Evolutionary conservation across 1,139 yeast species (phyloP).

Genomic region (Pneumocystis carinii): DNA sequence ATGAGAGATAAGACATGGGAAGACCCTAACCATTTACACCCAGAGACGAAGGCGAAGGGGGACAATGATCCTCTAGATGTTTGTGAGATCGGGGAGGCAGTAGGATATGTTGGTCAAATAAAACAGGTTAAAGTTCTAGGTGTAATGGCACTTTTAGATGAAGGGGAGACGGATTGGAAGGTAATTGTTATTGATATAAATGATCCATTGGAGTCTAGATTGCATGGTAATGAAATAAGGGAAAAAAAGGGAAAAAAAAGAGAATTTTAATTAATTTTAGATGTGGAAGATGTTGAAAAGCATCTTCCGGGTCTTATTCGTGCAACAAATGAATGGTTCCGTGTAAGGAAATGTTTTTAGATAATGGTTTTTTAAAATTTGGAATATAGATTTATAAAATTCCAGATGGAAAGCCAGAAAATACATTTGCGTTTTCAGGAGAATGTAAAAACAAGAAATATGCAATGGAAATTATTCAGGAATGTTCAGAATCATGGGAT

Average conservation of each 20-base stretch:
- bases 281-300: slow-evolving; percentile 66
- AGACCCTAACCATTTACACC: slow-evolving; percentile 36
- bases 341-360: slow-evolving; percentile 23
- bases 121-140: slow-evolving; percentile 84
- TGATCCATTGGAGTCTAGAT: slow-evolving; percentile 63
- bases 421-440: slow-evolving; percentile 74
- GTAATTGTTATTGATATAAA: slow-evolving; percentile 67
- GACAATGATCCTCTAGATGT: slow-evolving; percentile 96
- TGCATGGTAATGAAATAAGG: slow-evolving; percentile 27
- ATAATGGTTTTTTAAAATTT: not conserved
- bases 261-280: slow-evolving; percentile 18
- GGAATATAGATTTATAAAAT: slow-evolving; percentile 51
- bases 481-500: slow-evolving; percentile 72
- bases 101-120: slow-evolving; percentile 56
- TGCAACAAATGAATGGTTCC: slow-evolving; percentile 84
- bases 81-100: slow-evolving; percentile 70
- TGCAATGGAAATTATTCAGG: slow-evolving; percentile 56
- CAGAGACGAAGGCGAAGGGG: slow-evolving; percentile 47
- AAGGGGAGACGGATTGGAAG: slow-evolving; percentile 98
- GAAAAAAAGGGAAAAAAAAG: too few species aligned
- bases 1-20: slow-evolving; percentile 56
- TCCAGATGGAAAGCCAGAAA: slow-evolving; percentile 85
- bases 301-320: slow-evolving; percentile 75
- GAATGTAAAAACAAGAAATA: slow-evolving; percentile 55
- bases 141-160: slow-evolving; percentile 84